phyloP scores from a whole-genome alignment of 345 rosid species.

The Eucalyptus erythrocorys region DNA sequence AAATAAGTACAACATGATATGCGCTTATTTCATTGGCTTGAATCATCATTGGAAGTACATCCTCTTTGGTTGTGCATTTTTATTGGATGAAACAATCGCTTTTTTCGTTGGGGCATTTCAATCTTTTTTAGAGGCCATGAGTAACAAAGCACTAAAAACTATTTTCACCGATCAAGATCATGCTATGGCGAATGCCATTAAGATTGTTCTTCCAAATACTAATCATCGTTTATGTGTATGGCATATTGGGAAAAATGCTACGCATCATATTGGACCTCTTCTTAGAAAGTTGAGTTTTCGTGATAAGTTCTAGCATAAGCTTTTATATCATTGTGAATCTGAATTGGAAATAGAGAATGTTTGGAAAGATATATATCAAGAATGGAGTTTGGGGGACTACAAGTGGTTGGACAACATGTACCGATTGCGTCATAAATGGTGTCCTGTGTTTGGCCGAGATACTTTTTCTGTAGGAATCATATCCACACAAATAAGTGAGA shows the following conservation, averaged over 20 bases:
- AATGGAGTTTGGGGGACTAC: too few species aligned
- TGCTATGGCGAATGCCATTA: rapidly evolving
- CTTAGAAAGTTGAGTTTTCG: rapidly evolving
- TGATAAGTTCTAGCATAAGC: rapidly evolving
- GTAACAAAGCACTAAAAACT: rapidly evolving
- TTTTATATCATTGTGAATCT: too few species aligned
- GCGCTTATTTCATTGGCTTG: rapidly evolving
- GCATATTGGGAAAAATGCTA: too few species aligned
- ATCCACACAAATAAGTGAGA: too few species aligned
- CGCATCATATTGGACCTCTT: rapidly evolving
- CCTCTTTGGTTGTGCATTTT: rapidly evolving
- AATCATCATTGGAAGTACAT: too few species aligned
- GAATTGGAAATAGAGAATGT: too few species aligned
- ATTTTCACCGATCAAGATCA: too few species aligned
- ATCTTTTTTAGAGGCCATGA: rapidly evolving
- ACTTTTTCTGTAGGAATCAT: too few species aligned
- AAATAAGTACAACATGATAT: too few species aligned
- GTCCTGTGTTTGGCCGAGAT: rapidly evolving
- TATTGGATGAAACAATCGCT: rapidly evolving
- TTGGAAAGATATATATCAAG: too few species aligned
- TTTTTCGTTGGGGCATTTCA: rapidly evolving
- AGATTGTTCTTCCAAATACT: too few species aligned
- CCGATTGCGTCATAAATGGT: rapidly evolving
- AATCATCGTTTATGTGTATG: rapidly evolving
- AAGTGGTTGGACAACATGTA: rapidly evolving